phyloP scores from a whole-genome alignment of 1,284 basidiomycete genomes.

The Moniliophthora roreri region DNA sequence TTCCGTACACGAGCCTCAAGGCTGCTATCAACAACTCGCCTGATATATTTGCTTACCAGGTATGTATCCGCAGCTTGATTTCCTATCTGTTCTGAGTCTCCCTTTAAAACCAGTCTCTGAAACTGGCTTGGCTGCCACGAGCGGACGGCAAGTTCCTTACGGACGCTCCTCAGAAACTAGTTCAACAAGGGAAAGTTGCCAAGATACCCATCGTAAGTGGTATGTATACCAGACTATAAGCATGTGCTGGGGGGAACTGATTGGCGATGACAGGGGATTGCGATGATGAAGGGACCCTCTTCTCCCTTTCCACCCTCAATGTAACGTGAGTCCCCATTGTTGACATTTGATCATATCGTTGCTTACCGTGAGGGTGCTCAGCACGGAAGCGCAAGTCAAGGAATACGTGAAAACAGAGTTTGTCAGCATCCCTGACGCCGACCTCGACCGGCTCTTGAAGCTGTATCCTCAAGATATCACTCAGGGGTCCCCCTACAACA shows the following conservation, averaged over 20 bases:
- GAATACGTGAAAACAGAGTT: slow-evolving; percentile 35
- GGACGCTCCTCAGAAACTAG: slow-evolving; percentile 37
- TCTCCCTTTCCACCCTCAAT: slow-evolving; percentile 42
- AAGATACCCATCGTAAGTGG: slow-evolving; percentile 48
- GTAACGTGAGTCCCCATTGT: slow-evolving; percentile 33
- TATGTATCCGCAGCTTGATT: no score
- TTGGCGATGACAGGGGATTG: slow-evolving; percentile 32
- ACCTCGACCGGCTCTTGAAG: slow-evolving; percentile 31
- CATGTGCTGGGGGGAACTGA: neutral
- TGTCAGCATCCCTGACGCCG: slow-evolving; percentile 27
- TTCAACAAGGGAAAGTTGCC: slow-evolving; percentile 41
- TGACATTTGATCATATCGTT: neutral
- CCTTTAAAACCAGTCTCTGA: slow-evolving; percentile 29
- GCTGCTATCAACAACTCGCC: slow-evolving; percentile 44
- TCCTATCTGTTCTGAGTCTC: neutral
- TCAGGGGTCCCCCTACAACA: slow-evolving; percentile 53
- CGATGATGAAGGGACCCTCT: slow-evolving; percentile 56
- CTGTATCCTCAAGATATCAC: slow-evolving; percentile 44
- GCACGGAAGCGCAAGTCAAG: slow-evolving; percentile 35
- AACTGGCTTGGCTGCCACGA: slow-evolving; percentile 46
- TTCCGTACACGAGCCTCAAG: slow-evolving; percentile 41
- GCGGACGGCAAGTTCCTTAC: slow-evolving; percentile 52
- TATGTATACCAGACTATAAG: no score
- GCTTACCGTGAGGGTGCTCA: slow-evolving; percentile 16
- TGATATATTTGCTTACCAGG: slow-evolving; percentile 45